Conservation (phyloP, 75 land plant species). For the Azolla pinnata region DNA sequence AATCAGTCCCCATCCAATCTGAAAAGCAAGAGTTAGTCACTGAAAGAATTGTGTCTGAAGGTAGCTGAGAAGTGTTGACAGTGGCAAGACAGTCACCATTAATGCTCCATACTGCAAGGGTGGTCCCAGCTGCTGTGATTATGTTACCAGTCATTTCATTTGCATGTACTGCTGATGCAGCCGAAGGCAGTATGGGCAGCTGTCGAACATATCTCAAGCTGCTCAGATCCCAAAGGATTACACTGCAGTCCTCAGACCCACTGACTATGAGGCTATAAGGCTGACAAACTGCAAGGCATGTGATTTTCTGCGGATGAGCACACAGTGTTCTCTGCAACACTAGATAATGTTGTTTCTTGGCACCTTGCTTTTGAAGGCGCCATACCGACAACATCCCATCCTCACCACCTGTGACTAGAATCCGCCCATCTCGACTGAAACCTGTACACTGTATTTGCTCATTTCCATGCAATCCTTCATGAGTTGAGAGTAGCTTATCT, state of each 20-base stretch:
- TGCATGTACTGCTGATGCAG: conserved; percentile 73
- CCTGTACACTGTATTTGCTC: conserved; percentile 75
- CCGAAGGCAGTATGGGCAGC: conserved; percentile 78
- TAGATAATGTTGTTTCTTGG: conserved; percentile 33
- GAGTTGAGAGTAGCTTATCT: conserved; percentile 85
- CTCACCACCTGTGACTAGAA: conserved; percentile 82
- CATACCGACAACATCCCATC: conserved; percentile 86
- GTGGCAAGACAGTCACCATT: conserved; percentile 96
- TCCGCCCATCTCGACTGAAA: conserved; percentile 78
- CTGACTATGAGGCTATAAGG: conserved; percentile 80
- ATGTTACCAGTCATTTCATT: conserved; percentile 93
- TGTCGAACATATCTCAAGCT: conserved; percentile 79
- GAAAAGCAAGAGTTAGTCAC: conserved; percentile 63
- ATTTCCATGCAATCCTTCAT: conserved; percentile 91
- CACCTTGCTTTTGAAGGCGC: conserved; percentile 58
- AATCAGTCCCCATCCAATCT: conserved; percentile 86
- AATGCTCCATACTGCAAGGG: conserved; percentile 87
- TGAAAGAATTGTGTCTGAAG: conserved; percentile 75
- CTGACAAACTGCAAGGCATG: conserved; percentile 82
- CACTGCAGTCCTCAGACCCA: conserved; percentile 84
- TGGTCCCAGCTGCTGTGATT: conserved; percentile 85
- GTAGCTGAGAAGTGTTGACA: conserved; percentile 76
- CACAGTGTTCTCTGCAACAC: conserved; percentile 60
- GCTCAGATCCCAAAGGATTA: conserved; percentile 91
- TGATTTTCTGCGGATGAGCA: conserved; percentile 76